phyloP scores from a whole-genome alignment of 148 eudicot species.

The Salicornia ramosissima region DNA sequence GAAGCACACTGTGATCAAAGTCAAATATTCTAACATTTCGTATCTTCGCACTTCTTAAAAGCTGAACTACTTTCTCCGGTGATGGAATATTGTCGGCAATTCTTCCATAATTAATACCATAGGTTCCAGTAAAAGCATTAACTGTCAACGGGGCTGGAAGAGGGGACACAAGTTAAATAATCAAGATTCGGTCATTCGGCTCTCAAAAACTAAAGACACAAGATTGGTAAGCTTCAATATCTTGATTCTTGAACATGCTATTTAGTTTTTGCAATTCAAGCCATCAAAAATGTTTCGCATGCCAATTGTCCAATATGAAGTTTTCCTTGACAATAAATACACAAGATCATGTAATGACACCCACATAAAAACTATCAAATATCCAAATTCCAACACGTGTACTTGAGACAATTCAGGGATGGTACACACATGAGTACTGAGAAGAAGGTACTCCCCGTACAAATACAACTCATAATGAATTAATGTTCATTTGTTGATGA shows the following conservation, averaged over 20 bases:
- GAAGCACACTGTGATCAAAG: slow-evolving; percentile 54
- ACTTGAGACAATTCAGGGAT: too few species aligned
- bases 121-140: slow-evolving; percentile 48
- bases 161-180: slow-evolving; percentile 8
- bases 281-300: not conserved
- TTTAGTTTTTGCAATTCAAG: not conserved
- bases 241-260: not conserved
- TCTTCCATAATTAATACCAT: slow-evolving; percentile 73
- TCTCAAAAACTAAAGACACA: not conserved
- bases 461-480: too few species aligned
- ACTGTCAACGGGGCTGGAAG: slow-evolving; percentile 25
- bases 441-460: too few species aligned
- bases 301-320: too few species aligned
- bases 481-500: too few species aligned
- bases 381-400: not conserved
- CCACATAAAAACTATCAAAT: not conserved
- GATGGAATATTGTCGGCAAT: slow-evolving; percentile 66
- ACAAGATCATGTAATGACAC: not conserved
- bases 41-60: slow-evolving; percentile 51
- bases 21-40: slow-evolving; percentile 64
- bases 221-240: not conserved
- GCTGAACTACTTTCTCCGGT: slow-evolving; percentile 55
- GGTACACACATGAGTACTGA: too few species aligned
- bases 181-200: slow-evolving; percentile 4
- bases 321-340: too few species aligned